These are phyloP conservation scores for Debaryomyces maramus DNA, from an alignment of 805 yeast species.

Conservation along the genomic window DNA sequence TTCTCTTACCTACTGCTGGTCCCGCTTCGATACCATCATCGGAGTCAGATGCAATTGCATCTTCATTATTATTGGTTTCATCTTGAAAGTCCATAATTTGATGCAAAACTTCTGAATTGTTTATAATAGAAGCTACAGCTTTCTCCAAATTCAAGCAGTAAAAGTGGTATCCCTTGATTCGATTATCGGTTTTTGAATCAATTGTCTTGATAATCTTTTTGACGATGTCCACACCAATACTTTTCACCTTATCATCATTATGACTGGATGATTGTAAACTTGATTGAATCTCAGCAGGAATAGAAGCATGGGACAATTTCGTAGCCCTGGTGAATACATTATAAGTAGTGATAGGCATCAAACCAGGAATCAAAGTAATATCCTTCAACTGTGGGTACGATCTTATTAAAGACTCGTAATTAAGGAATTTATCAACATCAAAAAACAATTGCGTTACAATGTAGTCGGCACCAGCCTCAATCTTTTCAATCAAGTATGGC, in stretches of 20 bases:
- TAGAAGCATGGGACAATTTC: constrained; percentile 82
- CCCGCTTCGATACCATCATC: constrained; percentile 33
- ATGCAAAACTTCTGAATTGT: constrained; percentile 52
- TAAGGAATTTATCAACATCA: constrained; percentile 75
- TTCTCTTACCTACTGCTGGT: constrained; percentile 25
- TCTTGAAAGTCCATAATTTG: constrained; percentile 42
- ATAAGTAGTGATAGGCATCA: constrained; percentile 89
- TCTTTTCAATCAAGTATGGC: constrained; percentile 78
- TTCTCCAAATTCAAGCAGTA: constrained; percentile 91
- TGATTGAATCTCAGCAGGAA: constrained; percentile 58
- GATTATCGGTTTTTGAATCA: constrained; percentile 50
- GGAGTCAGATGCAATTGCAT: constrained; percentile 42
- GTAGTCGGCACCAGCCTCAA: constrained; percentile 93
- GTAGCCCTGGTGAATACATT: constrained; percentile 83
- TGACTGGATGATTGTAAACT: constrained; percentile 57
- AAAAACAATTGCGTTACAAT: constrained; percentile 89
- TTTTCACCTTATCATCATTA: constrained; percentile 76
- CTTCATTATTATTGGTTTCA: constrained; percentile 23
- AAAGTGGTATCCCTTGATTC: constrained; percentile 84
- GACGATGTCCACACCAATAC: constrained; percentile 75
- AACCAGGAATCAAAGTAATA: constrained; percentile 76
- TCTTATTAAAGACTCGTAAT: constrained; percentile 58
- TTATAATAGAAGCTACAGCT: constrained; percentile 82
- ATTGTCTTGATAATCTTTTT: constrained; percentile 62
- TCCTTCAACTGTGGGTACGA: constrained; percentile 39